Percentiles rank a stretch among this genome's conserved stretches.
These are phyloP conservation scores for Neurospora sp. DNA, from an alignment of 495 filamentous ascomycete species.

Conservation along the genomic window DNA sequence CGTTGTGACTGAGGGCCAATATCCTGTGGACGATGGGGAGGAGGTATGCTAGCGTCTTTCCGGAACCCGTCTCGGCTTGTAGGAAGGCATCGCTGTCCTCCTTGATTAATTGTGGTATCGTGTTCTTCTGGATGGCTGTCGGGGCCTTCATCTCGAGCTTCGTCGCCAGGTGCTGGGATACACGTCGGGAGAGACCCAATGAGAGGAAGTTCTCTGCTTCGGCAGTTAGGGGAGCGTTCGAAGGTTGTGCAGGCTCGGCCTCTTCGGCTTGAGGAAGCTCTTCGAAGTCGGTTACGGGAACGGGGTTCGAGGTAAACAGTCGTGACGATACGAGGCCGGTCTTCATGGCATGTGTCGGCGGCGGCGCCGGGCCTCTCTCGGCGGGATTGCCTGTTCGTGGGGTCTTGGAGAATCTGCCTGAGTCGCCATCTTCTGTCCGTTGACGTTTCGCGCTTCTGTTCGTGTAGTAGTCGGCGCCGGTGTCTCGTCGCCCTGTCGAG, in stretches of 20 bases:
- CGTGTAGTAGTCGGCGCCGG: conserved; percentile 10
- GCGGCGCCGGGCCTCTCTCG: conserved; percentile 6
- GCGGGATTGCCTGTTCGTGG: conserved; percentile 10
- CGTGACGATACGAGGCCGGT: conserved; percentile 62
- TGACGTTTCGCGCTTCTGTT: conserved; percentile 32
- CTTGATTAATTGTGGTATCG: conserved; percentile 61
- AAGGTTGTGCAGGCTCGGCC: conserved; percentile 55
- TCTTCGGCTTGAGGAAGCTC: conserved; percentile 29
- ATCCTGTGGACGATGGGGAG: conserved; percentile 85
- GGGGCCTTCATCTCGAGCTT: conserved; percentile 85
- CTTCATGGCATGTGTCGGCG: conserved; percentile 21
- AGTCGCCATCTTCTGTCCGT: conserved; percentile 20
- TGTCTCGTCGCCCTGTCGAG: conserved; percentile 6
- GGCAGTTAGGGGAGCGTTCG: conserved; percentile 85
- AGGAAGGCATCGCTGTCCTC: conserved; percentile 89
- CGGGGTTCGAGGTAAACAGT: conserved; percentile 80
- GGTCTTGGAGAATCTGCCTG: conserved; percentile 9
- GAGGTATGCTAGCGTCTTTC: conserved; percentile 91
- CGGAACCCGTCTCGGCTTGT: conserved; percentile 93
- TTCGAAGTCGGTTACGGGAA: conserved; percentile 44
- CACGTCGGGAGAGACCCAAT: conserved; percentile 63
- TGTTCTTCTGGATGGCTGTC: conserved; percentile 86
- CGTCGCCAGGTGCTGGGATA: conserved; percentile 72
- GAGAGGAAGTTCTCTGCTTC: conserved; percentile 74
- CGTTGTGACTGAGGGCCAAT: conserved; percentile 55